Evolutionary conservation across 495 filamentous ascomycete genomes (phyloP).

Genomic region (Annulohypoxylon maeteangense): DNA sequence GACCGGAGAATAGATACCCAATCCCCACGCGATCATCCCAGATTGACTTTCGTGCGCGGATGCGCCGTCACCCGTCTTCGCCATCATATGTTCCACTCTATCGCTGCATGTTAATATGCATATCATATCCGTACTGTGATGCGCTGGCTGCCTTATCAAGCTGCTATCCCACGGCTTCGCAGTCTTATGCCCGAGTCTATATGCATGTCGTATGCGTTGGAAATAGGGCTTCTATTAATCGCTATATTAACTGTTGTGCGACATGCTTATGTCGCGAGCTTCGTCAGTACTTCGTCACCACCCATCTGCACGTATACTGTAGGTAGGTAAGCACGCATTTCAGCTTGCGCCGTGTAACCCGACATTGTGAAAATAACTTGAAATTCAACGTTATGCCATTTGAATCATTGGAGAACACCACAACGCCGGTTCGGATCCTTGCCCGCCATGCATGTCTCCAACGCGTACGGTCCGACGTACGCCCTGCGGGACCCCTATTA

Average conservation of each 20-base stretch:
- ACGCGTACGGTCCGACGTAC: slow-evolving; percentile 5
- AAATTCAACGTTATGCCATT: slow-evolving; percentile 12
- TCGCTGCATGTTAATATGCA: background rate
- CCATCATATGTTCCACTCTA: background rate
- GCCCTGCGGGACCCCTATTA: slow-evolving; percentile 4
- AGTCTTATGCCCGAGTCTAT: background rate
- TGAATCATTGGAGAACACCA: slow-evolving; percentile 11
- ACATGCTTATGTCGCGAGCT: background rate
- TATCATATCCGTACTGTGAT: background rate
- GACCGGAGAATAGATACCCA: slow-evolving; percentile 27
- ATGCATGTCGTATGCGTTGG: background rate
- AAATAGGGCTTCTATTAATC: slow-evolving; percentile 24
- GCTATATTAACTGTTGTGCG: slow-evolving; percentile 25
- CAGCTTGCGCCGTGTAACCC: slow-evolving; percentile 11
- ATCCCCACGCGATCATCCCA: slow-evolving; percentile 14
- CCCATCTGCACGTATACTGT: background rate
- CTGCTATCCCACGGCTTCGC: background rate
- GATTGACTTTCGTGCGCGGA: background rate
- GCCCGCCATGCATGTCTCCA: background rate
- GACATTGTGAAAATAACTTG: slow-evolving; percentile 1
- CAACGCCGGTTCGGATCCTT: slow-evolving; percentile 25
- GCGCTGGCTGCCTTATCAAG: background rate
- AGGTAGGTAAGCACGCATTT: background rate
- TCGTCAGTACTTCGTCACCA: slow-evolving; percentile 28
- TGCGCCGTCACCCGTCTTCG: background rate